Base-by-base conservation (phyloP, 139 green algal species). In the Picochlorum costavermella region DNA sequence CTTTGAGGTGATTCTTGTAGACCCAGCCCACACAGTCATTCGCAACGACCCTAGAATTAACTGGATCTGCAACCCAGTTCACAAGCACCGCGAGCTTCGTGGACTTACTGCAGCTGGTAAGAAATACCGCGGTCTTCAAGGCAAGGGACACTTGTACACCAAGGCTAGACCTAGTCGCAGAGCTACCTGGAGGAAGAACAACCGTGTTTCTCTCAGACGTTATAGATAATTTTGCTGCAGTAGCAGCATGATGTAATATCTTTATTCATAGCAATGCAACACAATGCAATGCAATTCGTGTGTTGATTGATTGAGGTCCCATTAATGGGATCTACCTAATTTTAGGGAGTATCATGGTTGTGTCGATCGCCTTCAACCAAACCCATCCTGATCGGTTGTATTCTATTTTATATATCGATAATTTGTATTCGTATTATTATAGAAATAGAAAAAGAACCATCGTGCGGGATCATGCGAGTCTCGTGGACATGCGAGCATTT, bases 41-140 rank as follows among this genome's bases (percentile, higher is more conserved):
- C 86, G 94, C 74, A 95, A 91, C 70, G 94, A 99, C 65, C 71
- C 94, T n/a, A 85, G 89, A 74, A 89, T 96, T 83, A 99, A 98
- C 90, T 99, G 94, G 94, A 94, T 99, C 67, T 86, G 72, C 80
- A 92, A 92, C 70, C 83, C 94, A 37, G 84, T 94, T 74, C 88
- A 97, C 85, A 99, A 99, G 88, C 94, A 97, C 83, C 85, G 94
- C 61, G 94, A 98, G 86, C 81, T 96, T 71, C 88, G 92, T 61
- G 94, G 94, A 64, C 80, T 98, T 62, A 99, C 94, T 29, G 86
- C 81, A 26, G 90, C 94, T 20, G 94, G 94, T 63, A 87, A 89
- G 73, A 86, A 90, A 73, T 88, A 92, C 81, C 86, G 94, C 48
- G 94, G 94, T 64, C 89, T 99, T 69, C 76, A 74, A 57, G 75